These are phyloP conservation scores for Aspergillus candidus DNA, from an alignment of 2,329 filamentous ascomycete species.

Conservation along the genomic window DNA sequence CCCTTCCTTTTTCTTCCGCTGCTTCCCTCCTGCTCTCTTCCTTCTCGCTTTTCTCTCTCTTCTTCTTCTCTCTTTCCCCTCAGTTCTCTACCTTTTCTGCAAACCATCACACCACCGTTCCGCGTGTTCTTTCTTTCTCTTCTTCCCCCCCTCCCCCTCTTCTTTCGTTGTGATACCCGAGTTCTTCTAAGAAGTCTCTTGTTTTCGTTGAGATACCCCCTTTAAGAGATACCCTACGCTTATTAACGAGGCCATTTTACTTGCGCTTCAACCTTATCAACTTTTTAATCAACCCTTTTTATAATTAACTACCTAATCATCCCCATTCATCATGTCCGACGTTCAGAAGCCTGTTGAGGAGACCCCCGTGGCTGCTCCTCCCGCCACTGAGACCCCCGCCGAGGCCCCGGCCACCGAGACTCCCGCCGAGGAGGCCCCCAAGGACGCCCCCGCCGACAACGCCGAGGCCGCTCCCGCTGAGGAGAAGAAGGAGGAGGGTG, in stretches of 20 bases:
- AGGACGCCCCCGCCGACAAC: conserved; percentile 28
- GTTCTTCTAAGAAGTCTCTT: conserved; percentile 31
- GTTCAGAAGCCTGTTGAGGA: conserved; percentile 64
- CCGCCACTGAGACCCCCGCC: conserved; percentile 32
- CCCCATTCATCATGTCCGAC: conserved; percentile 59
- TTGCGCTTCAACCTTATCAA: conserved; percentile 14
- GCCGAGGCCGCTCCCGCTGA: conserved; percentile 33
- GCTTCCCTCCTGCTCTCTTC: conserved; percentile 22
- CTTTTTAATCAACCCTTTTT: conserved; percentile 12
- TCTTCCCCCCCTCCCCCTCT: conserved; percentile 11
- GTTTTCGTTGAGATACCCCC: conserved; percentile 32
- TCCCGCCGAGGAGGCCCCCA: conserved; percentile 25
- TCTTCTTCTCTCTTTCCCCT: conserved; percentile 16
- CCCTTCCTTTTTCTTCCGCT: conserved; percentile 19
- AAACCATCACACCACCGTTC: conserved; percentile 12
- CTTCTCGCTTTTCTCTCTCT: conserved; percentile 18
- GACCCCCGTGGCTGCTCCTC: conserved; percentile 40
- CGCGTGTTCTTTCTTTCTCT: conserved; percentile 17
- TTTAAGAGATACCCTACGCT: conserved; percentile 19
- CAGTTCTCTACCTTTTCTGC: conserved; percentile 18
- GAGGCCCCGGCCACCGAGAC: conserved; percentile 33
- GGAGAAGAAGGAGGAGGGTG: conserved; percentile 31
- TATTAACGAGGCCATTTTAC: conserved; percentile 16
- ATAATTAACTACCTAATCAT: conserved; percentile 13
- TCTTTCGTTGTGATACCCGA: conserved; percentile 34